Evolutionary conservation across 495 filamentous ascomycete genomes (phyloP).

Genomic region (Acidiella bohemica): DNA sequence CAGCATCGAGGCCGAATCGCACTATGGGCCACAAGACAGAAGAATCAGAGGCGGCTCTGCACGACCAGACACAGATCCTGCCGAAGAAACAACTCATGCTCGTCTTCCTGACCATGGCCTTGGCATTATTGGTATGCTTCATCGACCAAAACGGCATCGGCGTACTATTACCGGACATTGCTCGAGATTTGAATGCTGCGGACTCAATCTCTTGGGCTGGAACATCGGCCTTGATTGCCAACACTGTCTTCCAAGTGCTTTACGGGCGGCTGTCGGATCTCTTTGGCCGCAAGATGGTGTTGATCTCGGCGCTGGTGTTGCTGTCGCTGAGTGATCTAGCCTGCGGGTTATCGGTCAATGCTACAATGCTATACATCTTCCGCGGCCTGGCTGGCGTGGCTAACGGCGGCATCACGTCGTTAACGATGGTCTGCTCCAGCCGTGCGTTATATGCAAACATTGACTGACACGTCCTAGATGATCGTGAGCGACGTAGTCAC

Average conservation of each 20-base stretch:
- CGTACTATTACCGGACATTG: constrained; percentile 47
- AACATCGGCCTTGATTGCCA: constrained; percentile 61
- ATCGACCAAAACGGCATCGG: constrained; percentile 53
- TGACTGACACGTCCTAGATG: too few relatives aligned
- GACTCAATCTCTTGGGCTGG: constrained; percentile 58
- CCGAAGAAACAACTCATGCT: constrained; percentile 42
- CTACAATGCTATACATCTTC: constrained; percentile 39
- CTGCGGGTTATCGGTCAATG: constrained; percentile 32
- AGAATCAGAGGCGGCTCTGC: constrained; percentile 19
- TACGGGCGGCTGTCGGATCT: constrained; percentile 43
- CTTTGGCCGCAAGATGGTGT: constrained; percentile 34
- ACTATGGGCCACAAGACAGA: constrained; percentile 1
- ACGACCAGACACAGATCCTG: constrained; percentile 43
- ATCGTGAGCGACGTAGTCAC: constrained; percentile 25
- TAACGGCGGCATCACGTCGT: constrained; percentile 22
- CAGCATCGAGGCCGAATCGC: too few relatives aligned
- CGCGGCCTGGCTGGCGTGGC: constrained; percentile 39
- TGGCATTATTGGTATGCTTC: constrained; percentile 43
- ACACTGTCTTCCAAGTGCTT: constrained; percentile 53
- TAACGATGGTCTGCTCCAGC: too few relatives aligned
- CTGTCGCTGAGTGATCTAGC: constrained; percentile 33
- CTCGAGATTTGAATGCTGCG: constrained; percentile 40
- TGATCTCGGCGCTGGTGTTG: constrained; percentile 34
- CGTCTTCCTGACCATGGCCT: constrained; percentile 41
- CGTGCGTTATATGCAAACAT: too few relatives aligned